Base-by-base conservation (phyloP, 345 rosid species). In the Brassica incana region DNA sequence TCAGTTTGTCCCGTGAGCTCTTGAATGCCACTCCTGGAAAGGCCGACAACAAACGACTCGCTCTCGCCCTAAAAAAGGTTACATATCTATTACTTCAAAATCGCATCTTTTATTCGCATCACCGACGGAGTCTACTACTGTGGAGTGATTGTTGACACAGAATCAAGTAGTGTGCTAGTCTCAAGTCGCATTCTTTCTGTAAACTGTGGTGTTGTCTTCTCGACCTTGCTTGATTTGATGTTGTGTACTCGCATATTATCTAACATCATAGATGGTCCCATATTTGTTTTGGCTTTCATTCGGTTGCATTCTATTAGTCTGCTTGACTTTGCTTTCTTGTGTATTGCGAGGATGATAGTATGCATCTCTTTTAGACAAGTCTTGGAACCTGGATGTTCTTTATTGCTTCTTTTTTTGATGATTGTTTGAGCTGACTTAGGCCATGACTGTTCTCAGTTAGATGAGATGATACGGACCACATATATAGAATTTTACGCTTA, bases 11-110 rank as follows among this genome's bases (percentile, higher is more conserved):
- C 4, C 93, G 98, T 78, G 88, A 90, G 40, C 89, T 76, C 64
- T 92, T 95, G 72, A 90, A 93, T 82, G 82, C 94, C 72, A 90
- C 84, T 80, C 86, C 91, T 82, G 86, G 87, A 23, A 95, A 95
- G 65, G 85, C 91, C 59, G 98, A 91, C 78, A 93, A 93, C 80
- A 95, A 92, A 84, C 86, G 94, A 72, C 88, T 95, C 14, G 99
- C 99, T 35, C 93, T 90, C 72, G 89, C 98, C n/a, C 96, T 95
- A 1, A 95, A 95, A 84, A 95, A 93, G 98, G 98, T 45, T 12
- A 48, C 54, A 12, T 48, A 20, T 20, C 54, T 48, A 12, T 45
- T 12, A 45, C 52, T 45, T 45, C 48, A 45, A 45, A 11, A 45
- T 45, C 52, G 52, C 52, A 3, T 12, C 52, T 45, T 45, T 45